Percentiles rank a stretch among this genome's conserved stretches.
These are phyloP conservation scores for Juncus effusus DNA, from an alignment of 176 grass and related monocot species.

Conservation along the genomic window DNA sequence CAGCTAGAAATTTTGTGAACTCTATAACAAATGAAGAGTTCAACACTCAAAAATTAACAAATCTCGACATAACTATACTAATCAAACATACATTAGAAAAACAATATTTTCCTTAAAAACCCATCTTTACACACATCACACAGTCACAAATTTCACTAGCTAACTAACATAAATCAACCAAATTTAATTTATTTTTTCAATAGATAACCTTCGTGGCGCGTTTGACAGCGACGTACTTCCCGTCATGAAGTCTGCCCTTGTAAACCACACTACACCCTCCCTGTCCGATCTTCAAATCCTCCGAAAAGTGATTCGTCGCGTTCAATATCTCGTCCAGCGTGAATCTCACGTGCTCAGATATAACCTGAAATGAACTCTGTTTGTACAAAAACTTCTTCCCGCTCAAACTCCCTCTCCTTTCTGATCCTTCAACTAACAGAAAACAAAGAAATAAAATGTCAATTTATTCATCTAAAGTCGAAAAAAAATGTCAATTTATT, in stretches of 20 bases:
- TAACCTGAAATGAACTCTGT: conserved; percentile 27
- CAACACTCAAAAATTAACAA: background rate
- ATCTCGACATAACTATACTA: background rate
- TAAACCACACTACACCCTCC: conserved; percentile 79
- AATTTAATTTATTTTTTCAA: background rate
- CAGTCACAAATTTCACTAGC: background rate
- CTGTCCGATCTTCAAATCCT: conserved; percentile 68
- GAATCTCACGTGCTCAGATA: conserved; percentile 50
- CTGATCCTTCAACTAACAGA: too few relatives aligned
- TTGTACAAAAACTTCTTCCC: too few relatives aligned
- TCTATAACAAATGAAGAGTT: too few relatives aligned
- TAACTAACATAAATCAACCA: conserved; percentile 1
- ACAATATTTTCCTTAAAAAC: background rate
- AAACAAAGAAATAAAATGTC: too few relatives aligned
- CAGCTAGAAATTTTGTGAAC: too few relatives aligned
- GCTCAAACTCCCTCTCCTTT: too few relatives aligned
- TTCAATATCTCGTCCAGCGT: conserved; percentile 60
- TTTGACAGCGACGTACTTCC: conserved; percentile 73
- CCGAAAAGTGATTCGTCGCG: conserved; percentile 80
- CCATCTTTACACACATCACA: background rate
- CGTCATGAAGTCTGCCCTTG: conserved; percentile 64
- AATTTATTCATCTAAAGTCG: too few relatives aligned
- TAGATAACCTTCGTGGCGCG: conserved; percentile 52
- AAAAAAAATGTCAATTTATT: too few relatives aligned
- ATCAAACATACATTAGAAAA: background rate